Evolutionary conservation across 2,329 filamentous ascomycete species (phyloP), one percentile per base, ranked within the genome.

Genomic region (Pestalotiopsis sp.): DNA sequence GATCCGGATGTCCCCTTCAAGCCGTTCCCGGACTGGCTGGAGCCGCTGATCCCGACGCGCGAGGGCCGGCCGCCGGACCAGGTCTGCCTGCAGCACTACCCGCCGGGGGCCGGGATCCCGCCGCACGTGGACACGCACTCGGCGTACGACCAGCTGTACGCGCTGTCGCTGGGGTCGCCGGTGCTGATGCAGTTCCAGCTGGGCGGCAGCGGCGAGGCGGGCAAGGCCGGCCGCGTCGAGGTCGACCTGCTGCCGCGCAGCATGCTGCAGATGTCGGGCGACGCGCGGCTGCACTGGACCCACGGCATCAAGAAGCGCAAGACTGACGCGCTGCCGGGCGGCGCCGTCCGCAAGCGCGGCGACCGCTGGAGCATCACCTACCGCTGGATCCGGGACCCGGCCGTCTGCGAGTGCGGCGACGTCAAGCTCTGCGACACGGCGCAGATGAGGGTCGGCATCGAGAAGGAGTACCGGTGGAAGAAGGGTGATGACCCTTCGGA

Each of bases 41-140:
- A 75, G 3, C 83, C 84, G 0, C 76, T 88, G 1, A 78, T 88
- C 3, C 82, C 85, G 0, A 75, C 73, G 2, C 76, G 79, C 0
- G 84, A 85, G 67, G 70, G 70, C 1, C 79, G 82, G 0, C 79
- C 79, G 0, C 85, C 86, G 0, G 86, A 88, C 64, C 87, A 89
- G 73, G 86, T 89, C 70, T 89, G 86, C 70, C 77, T 75, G 30
- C 67, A 69, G 76, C 84, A 88, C 73, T 89, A 89, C 72, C 84
- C 87, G 0, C 87, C 87, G 0, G 87, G 87, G 5, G 79, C 84
- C 0, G 87, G 87, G 1, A 89, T 89, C 71, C 87, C 87, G 10
- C 87, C 87, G 0, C 87, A 89, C 71, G 86, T 86, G 65, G 87
- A 89, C 75, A 87, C 87, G 3, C 87, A 89, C 75, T 80, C 77